Evolutionary conservation across 345 rosid genomes (phyloP).

Genomic region (Microthlaspi erraticum): DNA sequence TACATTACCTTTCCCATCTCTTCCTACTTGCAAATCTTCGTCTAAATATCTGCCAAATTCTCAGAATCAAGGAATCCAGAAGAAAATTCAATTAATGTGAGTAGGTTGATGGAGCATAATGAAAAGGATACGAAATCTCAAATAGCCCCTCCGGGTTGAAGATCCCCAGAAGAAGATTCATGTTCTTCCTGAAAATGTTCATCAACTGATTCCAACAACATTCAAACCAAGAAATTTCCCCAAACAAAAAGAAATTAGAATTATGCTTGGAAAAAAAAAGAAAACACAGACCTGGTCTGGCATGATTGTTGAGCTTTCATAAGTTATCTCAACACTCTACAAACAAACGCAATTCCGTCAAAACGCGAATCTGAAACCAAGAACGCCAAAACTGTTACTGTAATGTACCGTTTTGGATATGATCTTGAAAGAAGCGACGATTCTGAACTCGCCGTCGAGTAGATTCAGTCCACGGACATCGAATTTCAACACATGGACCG

Average conservation of each 20-base stretch:
- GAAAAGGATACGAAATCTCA: conserved; percentile 83
- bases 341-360: conserved; percentile 28
- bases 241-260: not conserved
- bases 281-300: conserved; percentile 68
- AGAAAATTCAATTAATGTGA: not conserved
- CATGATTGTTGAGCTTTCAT: conserved; percentile 66
- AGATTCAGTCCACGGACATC: conserved; percentile 74
- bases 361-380: not conserved
- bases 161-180: conserved; percentile 66
- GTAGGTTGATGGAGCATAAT: not conserved
- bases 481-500: conserved; percentile 86
- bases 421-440: conserved; percentile 75
- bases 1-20: conserved; percentile 81
- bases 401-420: conserved; percentile 64
- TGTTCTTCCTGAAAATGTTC: conserved; percentile 75
- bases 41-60: conserved; percentile 68
- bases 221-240: not conserved
- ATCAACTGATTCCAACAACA: conserved; percentile 57
- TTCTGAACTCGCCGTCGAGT: conserved; percentile 72
- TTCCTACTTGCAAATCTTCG: conserved; percentile 70
- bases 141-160: conserved; percentile 90
- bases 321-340: conserved; percentile 76
- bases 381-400: not conserved
- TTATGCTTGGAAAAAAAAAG: not conserved
- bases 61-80: conserved; percentile 47